Conservation (phyloP, 2,329 filamentous ascomycete genomes). For the Cladosporium sp. region DNA sequence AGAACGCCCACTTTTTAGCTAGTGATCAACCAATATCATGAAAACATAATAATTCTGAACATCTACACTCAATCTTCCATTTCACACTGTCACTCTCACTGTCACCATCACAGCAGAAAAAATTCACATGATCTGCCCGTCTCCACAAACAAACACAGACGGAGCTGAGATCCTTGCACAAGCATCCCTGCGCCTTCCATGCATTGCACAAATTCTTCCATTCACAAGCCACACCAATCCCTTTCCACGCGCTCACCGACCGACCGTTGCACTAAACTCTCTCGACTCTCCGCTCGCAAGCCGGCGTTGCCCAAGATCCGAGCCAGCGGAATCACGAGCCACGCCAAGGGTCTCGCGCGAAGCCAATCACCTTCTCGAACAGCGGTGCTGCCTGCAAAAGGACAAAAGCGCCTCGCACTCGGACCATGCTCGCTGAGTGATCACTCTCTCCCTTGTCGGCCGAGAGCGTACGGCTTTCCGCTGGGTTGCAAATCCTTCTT, state of each 20-base stretch:
- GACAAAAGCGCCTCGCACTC: not conserved
- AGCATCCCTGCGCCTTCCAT: not conserved
- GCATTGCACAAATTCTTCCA: not conserved
- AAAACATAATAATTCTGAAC: not conserved
- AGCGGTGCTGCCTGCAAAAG: not conserved
- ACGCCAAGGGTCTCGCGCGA: not conserved
- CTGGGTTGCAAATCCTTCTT: not conserved
- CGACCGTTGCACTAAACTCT: not conserved
- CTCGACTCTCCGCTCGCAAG: not conserved
- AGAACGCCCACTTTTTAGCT: conserved; percentile 1
- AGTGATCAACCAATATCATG: conserved; percentile 2
- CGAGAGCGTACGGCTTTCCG: not conserved
- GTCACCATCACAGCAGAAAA: not conserved
- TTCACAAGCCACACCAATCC: conserved; percentile 3
- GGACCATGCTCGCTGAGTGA: not conserved
- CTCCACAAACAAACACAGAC: not conserved
- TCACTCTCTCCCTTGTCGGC: not conserved
- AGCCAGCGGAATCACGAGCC: not conserved
- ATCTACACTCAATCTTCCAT: not conserved
- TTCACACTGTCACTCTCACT: not conserved
- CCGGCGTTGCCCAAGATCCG: conserved; percentile 1
- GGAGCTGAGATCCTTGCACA: not conserved
- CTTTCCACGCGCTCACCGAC: not conserved
- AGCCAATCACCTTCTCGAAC: not conserved
- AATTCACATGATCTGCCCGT: not conserved